phyloP scores from a whole-genome alignment of 306 rosid species.

The Quercus glauca region DNA sequence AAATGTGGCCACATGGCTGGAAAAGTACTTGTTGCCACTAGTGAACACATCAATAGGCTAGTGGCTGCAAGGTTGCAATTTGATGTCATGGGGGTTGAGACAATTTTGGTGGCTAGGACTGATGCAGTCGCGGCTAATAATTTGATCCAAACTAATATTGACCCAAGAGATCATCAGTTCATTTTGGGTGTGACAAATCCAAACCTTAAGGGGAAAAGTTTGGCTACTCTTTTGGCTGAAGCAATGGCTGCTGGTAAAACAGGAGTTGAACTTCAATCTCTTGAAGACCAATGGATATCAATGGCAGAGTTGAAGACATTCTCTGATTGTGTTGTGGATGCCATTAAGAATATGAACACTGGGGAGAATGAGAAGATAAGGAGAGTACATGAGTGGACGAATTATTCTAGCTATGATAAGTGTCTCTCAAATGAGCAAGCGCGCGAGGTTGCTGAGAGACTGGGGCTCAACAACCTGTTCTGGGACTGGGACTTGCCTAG shows the following conservation, averaged over 20 bases:
- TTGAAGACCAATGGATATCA: constrained; percentile 73
- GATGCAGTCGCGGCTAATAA: constrained; percentile 77
- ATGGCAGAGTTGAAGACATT: constrained; percentile 74
- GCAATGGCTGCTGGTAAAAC: constrained; percentile 68
- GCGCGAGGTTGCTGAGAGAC: constrained; percentile 52
- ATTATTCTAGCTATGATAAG: constrained; percentile 43
- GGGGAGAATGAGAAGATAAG: constrained; percentile 55
- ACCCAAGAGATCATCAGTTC: constrained; percentile 79
- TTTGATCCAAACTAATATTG: constrained; percentile 74
- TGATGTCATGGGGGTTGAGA: constrained; percentile 95
- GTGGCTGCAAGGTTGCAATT: constrained; percentile 92
- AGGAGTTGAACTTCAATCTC: constrained; percentile 73
- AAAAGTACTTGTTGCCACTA: constrained; percentile 74
- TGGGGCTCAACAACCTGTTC: constrained; percentile 63
- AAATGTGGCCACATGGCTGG: constrained; percentile 99
- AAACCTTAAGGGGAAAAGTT: constrained; percentile 42
- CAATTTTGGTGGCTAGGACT: constrained; percentile 81
- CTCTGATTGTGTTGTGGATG: constrained; percentile 64
- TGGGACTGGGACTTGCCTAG: constrained; percentile 97
- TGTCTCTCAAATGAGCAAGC: constrained; percentile 72
- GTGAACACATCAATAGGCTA: constrained; percentile 85
- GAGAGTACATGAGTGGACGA: constrained; percentile 66
- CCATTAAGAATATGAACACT: constrained; percentile 49
- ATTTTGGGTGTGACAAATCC: constrained; percentile 82
- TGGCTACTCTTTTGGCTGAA: constrained; percentile 55